Base-by-base conservation (phyloP, 2,329 filamentous ascomycete species). In the Lecanosticta acicola region DNA sequence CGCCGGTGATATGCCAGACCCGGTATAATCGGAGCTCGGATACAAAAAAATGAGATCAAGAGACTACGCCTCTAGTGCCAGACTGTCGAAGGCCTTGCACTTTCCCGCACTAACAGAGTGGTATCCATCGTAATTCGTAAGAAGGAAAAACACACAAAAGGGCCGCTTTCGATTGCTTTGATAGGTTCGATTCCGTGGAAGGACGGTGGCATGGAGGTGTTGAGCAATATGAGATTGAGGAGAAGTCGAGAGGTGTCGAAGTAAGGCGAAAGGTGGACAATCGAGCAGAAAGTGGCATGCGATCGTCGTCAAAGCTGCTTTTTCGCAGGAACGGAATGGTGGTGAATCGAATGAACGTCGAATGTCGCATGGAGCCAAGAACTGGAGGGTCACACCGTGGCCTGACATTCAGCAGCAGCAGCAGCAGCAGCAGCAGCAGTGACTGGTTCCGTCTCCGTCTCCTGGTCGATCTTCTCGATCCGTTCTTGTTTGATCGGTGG, bases 121-220 rank as follows among this genome's bases (percentile, higher is more conserved):
- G 43, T 51, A 53, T 53, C 43, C 39, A 21, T 56, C 54, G 48
- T 54, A 45, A 54, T 40, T 59, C 58, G 51, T 60, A 19, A 55
- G 42, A 43, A 43, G 37, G 26, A 35, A 35, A 37, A 41, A 32
- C 32, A 50, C 21, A n/a, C n/a, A 35, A 39, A 40, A 21, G 21
- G 26, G 39, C n/a, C n/a, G n/a, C n/a, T n/a, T n/a, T n/a, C n/a
- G n/a, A n/a, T n/a, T n/a, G n/a, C n/a, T n/a, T n/a, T n/a, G n/a
- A n/a, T n/a, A n/a, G n/a, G n/a, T n/a, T n/a, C n/a, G n/a, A n/a
- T n/a, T n/a, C n/a, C n/a, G n/a, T n/a, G n/a, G n/a, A n/a, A n/a
- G n/a, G n/a, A n/a, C n/a, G n/a, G n/a, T n/a, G n/a, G n/a, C n/a
- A n/a, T n/a, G n/a, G n/a, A n/a, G n/a, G n/a, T n/a, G n/a, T n/a